A percentile compares a stretch with the other conserved stretches of the same genome.
phyloP scores from a whole-genome alignment of 768 basidiomycete genomes.

The Pleurotus djamor region DNA sequence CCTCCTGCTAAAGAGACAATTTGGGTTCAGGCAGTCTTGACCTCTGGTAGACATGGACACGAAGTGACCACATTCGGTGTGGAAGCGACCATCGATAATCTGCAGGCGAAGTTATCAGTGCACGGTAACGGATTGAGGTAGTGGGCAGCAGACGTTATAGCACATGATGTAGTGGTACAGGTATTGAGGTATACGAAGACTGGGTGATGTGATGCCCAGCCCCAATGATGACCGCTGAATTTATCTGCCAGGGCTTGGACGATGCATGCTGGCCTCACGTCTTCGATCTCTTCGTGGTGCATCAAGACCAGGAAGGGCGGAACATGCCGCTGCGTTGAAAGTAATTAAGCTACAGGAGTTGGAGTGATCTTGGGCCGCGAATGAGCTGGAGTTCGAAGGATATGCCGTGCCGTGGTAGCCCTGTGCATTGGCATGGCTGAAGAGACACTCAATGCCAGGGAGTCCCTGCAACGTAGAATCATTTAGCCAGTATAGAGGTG shows the following conservation, averaged over 20 bases:
- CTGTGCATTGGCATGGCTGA: neutral
- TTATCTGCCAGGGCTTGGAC: constrained; percentile 6
- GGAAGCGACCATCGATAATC: constrained; percentile 77
- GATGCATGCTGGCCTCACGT: constrained; percentile 42
- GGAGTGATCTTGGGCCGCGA: constrained; percentile 8
- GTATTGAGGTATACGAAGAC: neutral
- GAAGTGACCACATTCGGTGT: constrained; percentile 71
- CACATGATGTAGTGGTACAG: constrained; percentile 48
- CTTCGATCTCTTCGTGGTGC: constrained; percentile 23
- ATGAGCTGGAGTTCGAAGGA: neutral
- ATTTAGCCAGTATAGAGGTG: neutral
- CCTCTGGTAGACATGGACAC: constrained; percentile 65
- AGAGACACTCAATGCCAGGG: too few relatives aligned
- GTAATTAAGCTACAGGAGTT: constrained; percentile 9
- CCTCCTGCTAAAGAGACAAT: constrained; percentile 71
- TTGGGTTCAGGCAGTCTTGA: constrained; percentile 61
- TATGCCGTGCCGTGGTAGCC: neutral
- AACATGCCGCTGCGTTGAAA: constrained; percentile 25
- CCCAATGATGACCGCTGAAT: neutral
- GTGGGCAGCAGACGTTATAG: constrained; percentile 51
- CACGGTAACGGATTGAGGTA: neutral
- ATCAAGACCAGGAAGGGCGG: constrained; percentile 37
- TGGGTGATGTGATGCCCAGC: neutral
- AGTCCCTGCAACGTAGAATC: too few relatives aligned
- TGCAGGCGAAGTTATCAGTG: constrained; percentile 19